A percentile compares a stretch with the other conserved stretches of the same genome.
Evolutionary conservation across 1,284 basidiomycete genomes (phyloP).

Genomic region (Fomitopsis palustris): DNA sequence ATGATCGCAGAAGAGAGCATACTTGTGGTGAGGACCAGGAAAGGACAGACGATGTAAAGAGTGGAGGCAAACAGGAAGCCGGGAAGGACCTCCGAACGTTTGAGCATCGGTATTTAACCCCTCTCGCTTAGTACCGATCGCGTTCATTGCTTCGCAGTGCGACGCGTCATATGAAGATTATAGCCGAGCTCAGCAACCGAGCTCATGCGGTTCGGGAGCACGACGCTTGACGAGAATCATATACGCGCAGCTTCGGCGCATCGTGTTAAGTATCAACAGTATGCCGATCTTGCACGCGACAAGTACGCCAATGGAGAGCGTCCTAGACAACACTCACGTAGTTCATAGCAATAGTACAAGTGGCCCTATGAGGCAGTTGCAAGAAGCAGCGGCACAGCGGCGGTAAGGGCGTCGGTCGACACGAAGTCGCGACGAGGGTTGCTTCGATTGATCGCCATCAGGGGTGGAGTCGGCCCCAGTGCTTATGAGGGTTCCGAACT

Average conservation of each 20-base stretch:
- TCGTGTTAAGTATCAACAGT: neutral
- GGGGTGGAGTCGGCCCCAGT: neutral
- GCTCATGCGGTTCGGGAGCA: neutral
- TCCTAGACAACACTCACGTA: too few species aligned
- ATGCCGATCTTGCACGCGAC: too few species aligned
- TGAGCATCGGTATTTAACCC: neutral
- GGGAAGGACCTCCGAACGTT: neutral
- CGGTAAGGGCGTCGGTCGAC: neutral
- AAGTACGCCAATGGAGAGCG: too few species aligned
- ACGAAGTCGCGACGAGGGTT: neutral
- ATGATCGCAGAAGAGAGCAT: constrained; percentile 3
- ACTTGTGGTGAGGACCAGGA: neutral
- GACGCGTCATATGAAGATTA: neutral
- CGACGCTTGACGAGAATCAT: neutral
- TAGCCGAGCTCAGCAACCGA: neutral
- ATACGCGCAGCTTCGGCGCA: neutral
- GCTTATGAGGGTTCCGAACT: neutral
- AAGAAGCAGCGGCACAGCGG: neutral
- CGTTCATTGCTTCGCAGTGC: neutral
- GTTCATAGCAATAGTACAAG: too few species aligned
- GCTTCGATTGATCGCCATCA: constrained; percentile 1
- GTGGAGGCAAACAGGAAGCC: neutral
- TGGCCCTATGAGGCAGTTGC: too few species aligned
- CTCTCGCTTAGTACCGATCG: neutral
- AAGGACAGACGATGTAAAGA: neutral